Base-by-base conservation (phyloP, 345 rosid genomes). In the Citrus hindsii region DNA sequence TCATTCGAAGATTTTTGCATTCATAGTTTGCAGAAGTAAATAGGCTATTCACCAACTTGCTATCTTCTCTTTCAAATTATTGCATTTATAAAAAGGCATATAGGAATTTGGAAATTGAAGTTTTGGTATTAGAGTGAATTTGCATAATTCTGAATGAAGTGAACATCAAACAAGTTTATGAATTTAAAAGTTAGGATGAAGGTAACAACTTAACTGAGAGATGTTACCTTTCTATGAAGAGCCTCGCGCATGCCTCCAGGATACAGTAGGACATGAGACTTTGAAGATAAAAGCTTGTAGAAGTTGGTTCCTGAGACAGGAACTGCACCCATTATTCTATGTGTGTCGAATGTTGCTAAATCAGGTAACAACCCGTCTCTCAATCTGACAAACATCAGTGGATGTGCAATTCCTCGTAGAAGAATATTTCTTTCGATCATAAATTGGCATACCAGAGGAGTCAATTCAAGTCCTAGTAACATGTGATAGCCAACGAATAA, bases 171-270 rank as follows among this genome's bases (percentile, higher is more conserved):
- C 13, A 7, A 64, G 8, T 63, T 30, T 30, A 30, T 14, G 67
- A 14, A 30, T 32, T 64, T 64, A 32, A 64, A 18, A 32, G 68
- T 18, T 30, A 18, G 21, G 68, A 64, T 30, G n/a, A 32, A 64
- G 68, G 10, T 64, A 32, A 32, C n/a, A 64, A 64, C 51, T 12
- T 46, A 46, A 46, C 42, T 14, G 27, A 28, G 56, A 71, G 38
- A 35, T 16, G 60, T 72, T 64, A 87, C 92, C 92, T 89, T 91
- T 48, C 90, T 76, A 65, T 94, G 97, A 69, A 85, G 82, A 83
- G 95, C 95, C 84, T 94, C 98, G 1, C 95, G 95, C 62, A 79
- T 77, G 62, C 98, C 97, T 75, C 98, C 97, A 4, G 98, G 97
- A 80, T 90, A 92, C 65, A 92, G 83, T 32, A 92, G 75, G 80